Base-by-base conservation (phyloP, 768 basidiomycete genomes). In the Rhodotorula kratochvilovae region DNA sequence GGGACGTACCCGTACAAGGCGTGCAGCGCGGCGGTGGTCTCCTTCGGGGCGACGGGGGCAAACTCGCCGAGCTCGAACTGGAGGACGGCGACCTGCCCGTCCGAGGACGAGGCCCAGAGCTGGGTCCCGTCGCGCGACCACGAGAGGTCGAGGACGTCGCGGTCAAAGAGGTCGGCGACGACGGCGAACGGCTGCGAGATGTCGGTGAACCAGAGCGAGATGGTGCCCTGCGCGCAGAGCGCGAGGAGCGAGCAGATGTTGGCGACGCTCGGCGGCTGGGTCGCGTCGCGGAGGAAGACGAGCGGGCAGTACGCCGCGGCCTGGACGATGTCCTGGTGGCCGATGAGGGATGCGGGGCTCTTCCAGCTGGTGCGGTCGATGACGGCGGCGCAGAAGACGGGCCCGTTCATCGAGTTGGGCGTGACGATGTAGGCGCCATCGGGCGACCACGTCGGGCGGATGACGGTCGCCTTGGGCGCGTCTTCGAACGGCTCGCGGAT, bases 391-490 rank as follows among this genome's bases (percentile, higher is more conserved):
- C 97, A 95, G 79, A 98, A 99, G 12, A 98, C 94, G 67, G 92
- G 93, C 29, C 94, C 94, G 79, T 97, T 98, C 62, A 93, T 97
- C 3, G 94, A 92, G 78, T 98, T 98, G 2, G 95, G 95, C 2
- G 94, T 91, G 8, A 93, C 96, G 70, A 99, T 92, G 79, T 96
- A 92, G 4, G 95, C 91, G n/a, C 96, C 96, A 78, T 98, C 96
- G 4, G 96, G 96, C 1, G 94, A 97, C 96, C 96, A 99, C 56
- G 74, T 31, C 59, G 70, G 66, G 57, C 63, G 43, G 36, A 73
- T 80, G 17, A 67, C 94, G 84, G 94, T 96, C 2, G 95, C 96
- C 76, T 90, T 92, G 1, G 96, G 95, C 0, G 92, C 95, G 79
- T 90, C 89, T 73, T 89, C 89, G 76, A 98, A 98, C 0, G 94